phyloP scores from a whole-genome alignment of 306 rosid species.

The Urtica urens region DNA sequence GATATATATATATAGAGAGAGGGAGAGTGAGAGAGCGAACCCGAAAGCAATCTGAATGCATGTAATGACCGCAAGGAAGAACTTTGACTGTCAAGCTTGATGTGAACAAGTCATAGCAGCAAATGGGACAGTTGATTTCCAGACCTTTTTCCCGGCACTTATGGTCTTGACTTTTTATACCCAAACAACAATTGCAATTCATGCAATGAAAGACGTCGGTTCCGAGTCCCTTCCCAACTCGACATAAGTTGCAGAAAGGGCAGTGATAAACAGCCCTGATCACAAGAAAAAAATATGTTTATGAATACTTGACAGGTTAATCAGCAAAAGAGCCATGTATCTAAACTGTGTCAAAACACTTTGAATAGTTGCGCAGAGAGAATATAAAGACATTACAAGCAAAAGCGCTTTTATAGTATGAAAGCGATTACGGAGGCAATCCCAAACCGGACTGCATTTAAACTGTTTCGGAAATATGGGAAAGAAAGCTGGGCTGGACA shows the following conservation, averaged over 20 bases:
- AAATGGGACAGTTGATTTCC: constrained; percentile 96
- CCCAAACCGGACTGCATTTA: no score
- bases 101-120: constrained; percentile 90
- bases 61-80: constrained; percentile 96
- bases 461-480: background rate
- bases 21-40: constrained; percentile 29
- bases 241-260: constrained; percentile 99
- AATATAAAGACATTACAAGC: no score
- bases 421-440: no score
- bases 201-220: constrained; percentile 89
- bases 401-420: no score
- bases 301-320: no score
- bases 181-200: constrained; percentile 96
- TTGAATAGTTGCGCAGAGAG: no score
- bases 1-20: no score
- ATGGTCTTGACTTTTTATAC: constrained; percentile 65
- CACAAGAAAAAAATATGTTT: constrained; percentile 9
- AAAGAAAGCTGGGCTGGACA: no score
- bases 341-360: no score
- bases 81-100: constrained; percentile 93
- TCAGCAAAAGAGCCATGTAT: no score
- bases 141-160: constrained; percentile 92
- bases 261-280: constrained; percentile 90
- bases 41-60: constrained; percentile 99
- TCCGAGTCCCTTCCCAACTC: constrained; percentile 94